Evolutionary conservation across 345 rosid species (phyloP), one percentile per base, ranked within the genome.

Genomic region (Punica granatum): DNA sequence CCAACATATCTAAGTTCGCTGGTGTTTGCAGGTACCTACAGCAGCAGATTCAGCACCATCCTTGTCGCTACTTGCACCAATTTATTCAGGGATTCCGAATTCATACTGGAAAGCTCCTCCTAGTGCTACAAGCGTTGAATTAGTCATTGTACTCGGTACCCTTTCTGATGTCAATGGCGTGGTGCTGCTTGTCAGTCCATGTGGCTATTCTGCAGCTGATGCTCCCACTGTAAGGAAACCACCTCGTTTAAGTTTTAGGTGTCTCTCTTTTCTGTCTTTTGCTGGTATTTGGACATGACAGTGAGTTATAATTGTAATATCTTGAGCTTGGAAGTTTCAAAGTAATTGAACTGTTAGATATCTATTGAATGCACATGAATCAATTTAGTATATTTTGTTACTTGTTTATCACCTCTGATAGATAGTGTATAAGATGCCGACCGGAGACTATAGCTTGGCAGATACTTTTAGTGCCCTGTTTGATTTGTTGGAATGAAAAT

Each of bases 71-170:
- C 96, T 89, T 72, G 74, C 91, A 76, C 98, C 99, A 23, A 37
- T 86, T 61, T 66, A 72, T 71, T 80, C 78, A 67, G 86, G 89
- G 67, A 77, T 89, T 59, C 48, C 44, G 31, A 77, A 79, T 23
- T 86, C 86, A 30, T 86, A 86, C 77, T 91, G 99, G 99, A 89
- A 84, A 80, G 98, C 96, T 78, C 92, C 99, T 67, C 69, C 95
- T 28, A 76, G 74, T 78, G 66, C 78, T 69, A 60, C 78, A 41
- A 77, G 80, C 76, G 81, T 77, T 72, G 96, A 94, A 75, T 79
- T 92, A 77, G 88, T 65, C 75, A 77, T 85, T 74, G 87, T 78
- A 70, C 95, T 94, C 43, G 76, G 87, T 69, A 75, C 72, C 70
- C 83, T 85, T 62, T 88, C 96, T 33, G 95, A 94, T 78, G 99